Conservation (phyloP, 2,329 filamentous ascomycete species). For the Aotearoamyces nothofagi region DNA sequence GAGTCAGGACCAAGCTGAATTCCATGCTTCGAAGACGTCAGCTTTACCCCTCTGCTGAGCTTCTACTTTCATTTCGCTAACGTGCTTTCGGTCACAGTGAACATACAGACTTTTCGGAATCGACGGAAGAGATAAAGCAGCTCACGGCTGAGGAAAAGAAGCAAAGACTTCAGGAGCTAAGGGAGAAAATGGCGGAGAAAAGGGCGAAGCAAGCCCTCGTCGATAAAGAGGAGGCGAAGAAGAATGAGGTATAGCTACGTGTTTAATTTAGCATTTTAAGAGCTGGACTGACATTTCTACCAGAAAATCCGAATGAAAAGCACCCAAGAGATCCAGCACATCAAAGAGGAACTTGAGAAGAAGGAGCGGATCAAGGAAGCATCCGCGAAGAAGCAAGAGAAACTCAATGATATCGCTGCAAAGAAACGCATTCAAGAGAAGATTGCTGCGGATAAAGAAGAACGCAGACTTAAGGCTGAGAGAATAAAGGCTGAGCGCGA, state of each 20-base stretch:
- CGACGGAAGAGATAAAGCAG: conserved; percentile 79
- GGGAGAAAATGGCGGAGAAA: conserved; percentile 58
- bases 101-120: conserved; percentile 85
- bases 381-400: conserved; percentile 73
- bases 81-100: conserved; percentile 32
- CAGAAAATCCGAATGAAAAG: conserved; percentile 67
- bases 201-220: conserved; percentile 48
- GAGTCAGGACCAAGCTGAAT: conserved; percentile 67
- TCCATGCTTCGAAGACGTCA: conserved; percentile 76
- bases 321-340: conserved; percentile 75
- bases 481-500: conserved; percentile 74
- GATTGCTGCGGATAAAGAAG: conserved; percentile 89
- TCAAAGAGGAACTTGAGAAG: conserved; percentile 75
- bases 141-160: conserved; percentile 87
- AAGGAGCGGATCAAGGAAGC: conserved; percentile 92
- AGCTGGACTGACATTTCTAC: conserved; percentile 6
- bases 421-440: conserved; percentile 83
- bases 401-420: conserved; percentile 68
- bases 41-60: conserved; percentile 13
- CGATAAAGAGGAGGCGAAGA: conserved; percentile 70
- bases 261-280: neutral
- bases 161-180: conserved; percentile 60
- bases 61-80: conserved; percentile 6
- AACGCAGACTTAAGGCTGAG: conserved; percentile 73
- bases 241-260: conserved; percentile 55